phyloP scores from a whole-genome alignment of 164 flowering plant genomes.

The Annona squamosa region DNA sequence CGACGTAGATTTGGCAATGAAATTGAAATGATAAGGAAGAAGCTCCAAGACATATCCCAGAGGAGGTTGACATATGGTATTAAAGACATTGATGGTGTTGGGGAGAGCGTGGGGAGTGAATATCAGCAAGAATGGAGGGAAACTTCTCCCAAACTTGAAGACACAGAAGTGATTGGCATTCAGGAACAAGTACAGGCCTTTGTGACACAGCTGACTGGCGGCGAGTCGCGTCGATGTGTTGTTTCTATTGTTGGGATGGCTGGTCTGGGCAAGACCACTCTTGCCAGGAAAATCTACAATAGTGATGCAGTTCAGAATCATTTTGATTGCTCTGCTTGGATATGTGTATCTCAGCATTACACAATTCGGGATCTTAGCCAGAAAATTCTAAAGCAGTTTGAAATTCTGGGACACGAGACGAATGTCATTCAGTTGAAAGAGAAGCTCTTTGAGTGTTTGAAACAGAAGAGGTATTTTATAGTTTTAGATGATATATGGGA shows the following conservation, averaged over 20 bases:
- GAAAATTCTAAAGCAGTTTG: neutral
- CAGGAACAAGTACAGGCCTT: neutral
- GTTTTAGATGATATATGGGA: slow-evolving; percentile 54
- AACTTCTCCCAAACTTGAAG: too few species aligned
- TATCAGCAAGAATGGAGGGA: neutral
- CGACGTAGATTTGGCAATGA: neutral
- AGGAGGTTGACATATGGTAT: neutral
- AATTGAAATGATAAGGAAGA: neutral
- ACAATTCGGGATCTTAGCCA: neutral
- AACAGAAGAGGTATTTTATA: slow-evolving; percentile 36
- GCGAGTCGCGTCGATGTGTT: neutral
- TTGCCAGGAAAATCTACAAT: slow-evolving; percentile 10
- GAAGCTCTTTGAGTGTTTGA: slow-evolving; percentile 16
- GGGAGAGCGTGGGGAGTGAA: too few species aligned
- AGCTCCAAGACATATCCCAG: neutral
- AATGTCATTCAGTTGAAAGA: too few species aligned
- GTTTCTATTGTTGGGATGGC: slow-evolving; percentile 10
- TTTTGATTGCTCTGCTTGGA: slow-evolving; percentile 2
- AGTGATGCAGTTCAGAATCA: neutral
- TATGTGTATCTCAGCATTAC: slow-evolving; percentile 7
- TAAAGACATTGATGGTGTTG: too few species aligned
- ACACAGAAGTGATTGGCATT: neutral
- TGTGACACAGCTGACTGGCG: neutral
- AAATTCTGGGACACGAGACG: too few species aligned
- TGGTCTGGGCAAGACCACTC: slow-evolving; percentile 12